Conservation (phyloP, 2,329 filamentous ascomycete genomes). For the Aureobasidium pullulans region DNA sequence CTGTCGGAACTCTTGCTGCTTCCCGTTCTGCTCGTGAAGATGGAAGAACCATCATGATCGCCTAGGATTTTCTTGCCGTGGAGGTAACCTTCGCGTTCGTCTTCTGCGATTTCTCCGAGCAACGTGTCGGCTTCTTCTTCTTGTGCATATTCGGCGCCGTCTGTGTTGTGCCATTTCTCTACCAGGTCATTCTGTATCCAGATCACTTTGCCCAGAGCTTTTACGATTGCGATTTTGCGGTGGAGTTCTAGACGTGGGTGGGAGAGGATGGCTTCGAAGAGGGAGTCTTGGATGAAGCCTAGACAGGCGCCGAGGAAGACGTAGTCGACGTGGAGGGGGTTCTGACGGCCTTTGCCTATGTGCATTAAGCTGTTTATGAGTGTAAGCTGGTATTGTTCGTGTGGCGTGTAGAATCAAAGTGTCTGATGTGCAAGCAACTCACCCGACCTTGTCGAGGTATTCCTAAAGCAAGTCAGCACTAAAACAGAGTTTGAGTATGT, state of each 20-base stretch:
- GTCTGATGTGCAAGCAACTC: conserved; percentile 22
- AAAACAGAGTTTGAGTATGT: not conserved
- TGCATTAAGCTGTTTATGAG: conserved; percentile 59
- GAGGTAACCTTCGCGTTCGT: conserved; percentile 4
- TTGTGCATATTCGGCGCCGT: conserved; percentile 1
- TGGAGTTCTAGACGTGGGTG: conserved; percentile 59
- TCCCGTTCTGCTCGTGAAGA: not conserved
- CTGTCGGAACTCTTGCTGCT: conserved; percentile 2
- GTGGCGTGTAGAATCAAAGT: not conserved
- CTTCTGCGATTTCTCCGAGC: not conserved
- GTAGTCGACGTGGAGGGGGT: conserved; percentile 72
- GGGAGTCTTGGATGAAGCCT: conserved; percentile 68
- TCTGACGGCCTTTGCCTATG: conserved; percentile 62
- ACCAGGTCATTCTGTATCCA: conserved; percentile 87
- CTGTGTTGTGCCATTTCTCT: conserved; percentile 61
- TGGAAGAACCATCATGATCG: not conserved
- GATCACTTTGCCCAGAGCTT: conserved; percentile 71
- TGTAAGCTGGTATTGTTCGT: not conserved
- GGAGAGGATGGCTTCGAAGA: conserved; percentile 68
- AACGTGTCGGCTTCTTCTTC: not conserved
- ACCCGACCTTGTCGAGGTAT: conserved; percentile 77
- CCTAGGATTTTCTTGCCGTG: conserved; percentile 7
- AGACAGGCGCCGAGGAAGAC: conserved; percentile 67
- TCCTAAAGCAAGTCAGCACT: conserved; percentile 29
- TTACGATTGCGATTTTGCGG: conserved; percentile 65